phyloP scores from a whole-genome alignment of 2,329 filamentous ascomycete genomes.

The Colletotrichum sp. region DNA sequence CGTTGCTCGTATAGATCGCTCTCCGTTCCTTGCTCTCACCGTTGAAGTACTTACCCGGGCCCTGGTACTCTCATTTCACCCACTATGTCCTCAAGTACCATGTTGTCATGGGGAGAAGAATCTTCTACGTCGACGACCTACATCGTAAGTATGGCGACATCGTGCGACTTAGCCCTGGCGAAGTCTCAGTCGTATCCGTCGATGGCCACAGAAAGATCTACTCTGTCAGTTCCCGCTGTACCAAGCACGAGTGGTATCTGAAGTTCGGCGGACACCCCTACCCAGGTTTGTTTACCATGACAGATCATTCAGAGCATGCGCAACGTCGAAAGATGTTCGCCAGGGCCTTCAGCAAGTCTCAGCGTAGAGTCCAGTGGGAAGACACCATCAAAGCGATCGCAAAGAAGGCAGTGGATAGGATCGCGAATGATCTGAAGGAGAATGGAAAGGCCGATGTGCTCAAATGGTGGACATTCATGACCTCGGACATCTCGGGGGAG shows the following conservation, averaged over 20 bases:
- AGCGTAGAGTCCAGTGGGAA: background rate
- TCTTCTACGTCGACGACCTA: slow-evolving; percentile 58
- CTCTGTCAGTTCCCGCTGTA: background rate
- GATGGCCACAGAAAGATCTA: background rate
- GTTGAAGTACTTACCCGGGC: background rate
- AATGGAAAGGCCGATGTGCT: slow-evolving; percentile 47
- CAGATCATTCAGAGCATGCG: background rate
- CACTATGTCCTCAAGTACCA: slow-evolving; percentile 30
- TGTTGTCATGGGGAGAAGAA: background rate
- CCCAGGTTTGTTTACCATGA: background rate
- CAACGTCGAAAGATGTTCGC: background rate
- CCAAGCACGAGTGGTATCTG: background rate
- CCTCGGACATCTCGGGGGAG: slow-evolving; percentile 58
- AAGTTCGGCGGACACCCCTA: background rate
- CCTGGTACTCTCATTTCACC: background rate
- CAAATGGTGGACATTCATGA: slow-evolving; percentile 60
- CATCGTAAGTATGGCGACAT: slow-evolving; percentile 51
- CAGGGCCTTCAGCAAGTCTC: background rate
- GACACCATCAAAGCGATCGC: background rate
- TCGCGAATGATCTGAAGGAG: slow-evolving; percentile 42
- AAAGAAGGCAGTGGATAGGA: slow-evolving; percentile 40
- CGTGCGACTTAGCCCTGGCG: slow-evolving; percentile 20
- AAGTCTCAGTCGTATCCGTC: background rate
- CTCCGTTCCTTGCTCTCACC: background rate
- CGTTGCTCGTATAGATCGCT: background rate